These are phyloP conservation scores for Solanum tarijense DNA, from an alignment of 257 asterid species.

Conservation along the genomic window DNA sequence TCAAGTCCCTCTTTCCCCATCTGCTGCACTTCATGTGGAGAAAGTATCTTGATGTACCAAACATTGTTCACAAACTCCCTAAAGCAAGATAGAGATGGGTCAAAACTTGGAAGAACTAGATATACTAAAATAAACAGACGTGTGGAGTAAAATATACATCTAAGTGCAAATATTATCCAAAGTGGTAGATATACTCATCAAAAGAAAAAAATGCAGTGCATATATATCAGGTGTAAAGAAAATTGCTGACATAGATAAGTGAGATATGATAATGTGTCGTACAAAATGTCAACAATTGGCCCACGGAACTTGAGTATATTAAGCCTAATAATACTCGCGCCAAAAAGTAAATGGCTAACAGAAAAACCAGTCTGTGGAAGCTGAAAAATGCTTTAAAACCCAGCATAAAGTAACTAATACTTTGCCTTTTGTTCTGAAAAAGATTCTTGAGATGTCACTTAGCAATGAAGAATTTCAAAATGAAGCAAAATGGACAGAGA, in stretches of 20 bases:
- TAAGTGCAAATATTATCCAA: background rate
- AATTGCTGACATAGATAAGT: background rate
- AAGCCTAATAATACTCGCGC: background rate
- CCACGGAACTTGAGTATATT: background rate
- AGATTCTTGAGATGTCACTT: background rate
- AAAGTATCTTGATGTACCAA: slow-evolving; percentile 83
- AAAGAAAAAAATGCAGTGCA: background rate
- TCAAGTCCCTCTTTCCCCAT: slow-evolving; percentile 78
- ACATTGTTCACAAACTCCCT: slow-evolving; percentile 91
- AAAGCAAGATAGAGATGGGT: background rate
- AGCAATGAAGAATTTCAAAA: background rate
- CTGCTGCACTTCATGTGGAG: slow-evolving; percentile 88
- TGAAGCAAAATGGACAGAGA: background rate
- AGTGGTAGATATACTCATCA: background rate
- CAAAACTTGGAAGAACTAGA: background rate
- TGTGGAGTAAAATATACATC: background rate
- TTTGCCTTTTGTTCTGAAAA: background rate
- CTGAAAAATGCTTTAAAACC: background rate
- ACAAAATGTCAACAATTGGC: background rate
- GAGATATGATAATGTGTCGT: background rate
- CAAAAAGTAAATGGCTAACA: background rate
- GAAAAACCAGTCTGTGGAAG: background rate
- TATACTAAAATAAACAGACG: background rate
- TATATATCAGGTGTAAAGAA: background rate
- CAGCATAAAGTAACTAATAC: background rate